phyloP scores from a whole-genome alignment of 148 eudicot species.

The Rhododendron vialii region DNA sequence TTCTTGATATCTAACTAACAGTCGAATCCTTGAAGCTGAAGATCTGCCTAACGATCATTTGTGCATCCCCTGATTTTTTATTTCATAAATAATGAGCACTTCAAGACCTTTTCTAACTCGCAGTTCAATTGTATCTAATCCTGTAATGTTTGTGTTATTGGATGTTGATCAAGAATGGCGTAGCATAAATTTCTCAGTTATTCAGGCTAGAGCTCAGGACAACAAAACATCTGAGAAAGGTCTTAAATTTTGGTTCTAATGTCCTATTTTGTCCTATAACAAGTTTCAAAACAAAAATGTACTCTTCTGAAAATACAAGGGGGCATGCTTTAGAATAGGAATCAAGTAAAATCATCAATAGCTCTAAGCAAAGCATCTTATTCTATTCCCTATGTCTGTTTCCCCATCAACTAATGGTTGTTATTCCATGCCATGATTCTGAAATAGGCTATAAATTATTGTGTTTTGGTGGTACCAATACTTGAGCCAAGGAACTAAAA shows the following conservation, averaged over 20 bases:
- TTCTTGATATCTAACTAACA: neutral
- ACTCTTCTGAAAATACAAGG: neutral
- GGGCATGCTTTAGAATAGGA: neutral
- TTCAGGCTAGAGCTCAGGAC: neutral
- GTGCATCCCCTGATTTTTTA: neutral
- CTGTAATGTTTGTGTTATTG: neutral
- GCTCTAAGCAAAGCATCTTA: neutral
- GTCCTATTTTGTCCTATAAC: neutral
- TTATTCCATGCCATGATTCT: neutral
- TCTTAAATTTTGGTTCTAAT: neutral
- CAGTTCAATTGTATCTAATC: neutral
- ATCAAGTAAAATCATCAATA: neutral
- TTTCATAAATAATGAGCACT: too few species aligned
- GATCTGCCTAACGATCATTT: neutral
- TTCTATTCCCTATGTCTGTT: neutral
- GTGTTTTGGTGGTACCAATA: neutral
- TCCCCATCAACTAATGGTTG: neutral
- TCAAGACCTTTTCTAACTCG: neutral
- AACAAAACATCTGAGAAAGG: neutral
- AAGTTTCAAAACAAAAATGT: neutral
- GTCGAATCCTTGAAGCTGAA: neutral
- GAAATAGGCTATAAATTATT: slow-evolving; percentile 2
- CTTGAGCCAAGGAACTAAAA: neutral
- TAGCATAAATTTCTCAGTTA: neutral
- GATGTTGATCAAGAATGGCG: neutral